phyloP scores from a whole-genome alignment of 1,139 yeast species.

The Candida labiduridarum region DNA sequence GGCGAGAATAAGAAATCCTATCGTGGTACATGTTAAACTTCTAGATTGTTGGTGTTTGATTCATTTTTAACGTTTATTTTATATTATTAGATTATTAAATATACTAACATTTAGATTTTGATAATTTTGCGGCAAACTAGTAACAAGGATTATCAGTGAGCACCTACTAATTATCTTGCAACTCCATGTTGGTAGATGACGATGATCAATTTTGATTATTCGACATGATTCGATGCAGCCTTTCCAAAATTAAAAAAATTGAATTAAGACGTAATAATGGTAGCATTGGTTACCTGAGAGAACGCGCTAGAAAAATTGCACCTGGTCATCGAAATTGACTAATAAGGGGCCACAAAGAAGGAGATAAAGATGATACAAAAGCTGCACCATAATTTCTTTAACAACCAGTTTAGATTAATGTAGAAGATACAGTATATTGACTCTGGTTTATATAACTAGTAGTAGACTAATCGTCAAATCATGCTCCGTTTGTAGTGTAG shows the following conservation, averaged over 20 bases:
- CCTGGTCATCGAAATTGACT: no score
- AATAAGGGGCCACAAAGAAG: no score
- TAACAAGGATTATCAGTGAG: neutral
- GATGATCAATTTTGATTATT: neutral
- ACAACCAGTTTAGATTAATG: no score
- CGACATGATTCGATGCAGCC: neutral
- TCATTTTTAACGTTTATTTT: neutral
- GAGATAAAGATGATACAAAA: no score
- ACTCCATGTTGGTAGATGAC: neutral
- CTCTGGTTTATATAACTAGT: no score
- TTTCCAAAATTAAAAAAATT: neutral
- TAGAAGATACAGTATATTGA: no score
- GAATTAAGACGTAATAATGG: neutral
- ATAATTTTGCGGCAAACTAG: neutral
- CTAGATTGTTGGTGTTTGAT: neutral
- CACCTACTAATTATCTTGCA: no score
- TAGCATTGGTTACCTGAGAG: no score
- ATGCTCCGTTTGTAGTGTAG: no score
- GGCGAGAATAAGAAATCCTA: slow-evolving; percentile 44
- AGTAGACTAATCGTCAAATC: no score
- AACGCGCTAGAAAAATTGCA: no score
- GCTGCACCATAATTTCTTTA: no score
- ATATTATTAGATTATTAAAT: neutral
- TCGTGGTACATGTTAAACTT: slow-evolving; percentile 55
- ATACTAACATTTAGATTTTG: neutral